Percentiles rank a stretch among this genome's conserved stretches.
Evolutionary conservation across 805 yeast genomes (phyloP).

Genomic region (Yarrowia sp.): DNA sequence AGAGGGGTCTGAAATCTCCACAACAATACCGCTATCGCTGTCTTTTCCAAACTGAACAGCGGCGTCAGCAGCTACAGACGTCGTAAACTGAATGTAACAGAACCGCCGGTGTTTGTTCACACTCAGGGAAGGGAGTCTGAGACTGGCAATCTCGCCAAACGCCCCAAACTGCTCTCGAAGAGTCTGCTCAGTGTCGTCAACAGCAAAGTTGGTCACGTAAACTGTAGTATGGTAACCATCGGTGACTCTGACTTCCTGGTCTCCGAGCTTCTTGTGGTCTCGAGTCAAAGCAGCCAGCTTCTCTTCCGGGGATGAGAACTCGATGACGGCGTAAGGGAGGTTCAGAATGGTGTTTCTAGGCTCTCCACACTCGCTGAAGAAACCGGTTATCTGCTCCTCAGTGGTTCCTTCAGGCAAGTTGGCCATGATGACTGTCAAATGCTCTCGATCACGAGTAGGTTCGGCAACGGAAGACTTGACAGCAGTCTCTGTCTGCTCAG

Average conservation of each 20-base stretch:
- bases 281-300: constrained; percentile 26
- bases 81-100: constrained; percentile 32
- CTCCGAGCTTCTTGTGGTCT: constrained; percentile 20
- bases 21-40: constrained; percentile 13
- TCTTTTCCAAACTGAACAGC: constrained; percentile 28
- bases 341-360: constrained; percentile 19
- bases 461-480: background rate
- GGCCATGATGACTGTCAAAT: constrained; percentile 27
- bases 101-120: constrained; percentile 30
- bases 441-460: constrained; percentile 24
- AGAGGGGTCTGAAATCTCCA: constrained; percentile 32
- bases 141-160: constrained; percentile 33
- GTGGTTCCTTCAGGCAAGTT: background rate
- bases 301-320: constrained; percentile 19
- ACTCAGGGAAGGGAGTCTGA: constrained; percentile 29
- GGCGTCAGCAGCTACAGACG: constrained; percentile 4
- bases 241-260: constrained; percentile 18
- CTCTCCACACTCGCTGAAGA: constrained; percentile 29
- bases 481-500: background rate
- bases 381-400: background rate
- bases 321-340: constrained; percentile 25
- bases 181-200: constrained; percentile 3
- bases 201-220: constrained; percentile 36
- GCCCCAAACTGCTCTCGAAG: constrained; percentile 24
- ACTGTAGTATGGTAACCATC: constrained; percentile 26